Evolutionary conservation across 441 rosid species (phyloP).

Genomic region (Arabidopsis lyrata): DNA sequence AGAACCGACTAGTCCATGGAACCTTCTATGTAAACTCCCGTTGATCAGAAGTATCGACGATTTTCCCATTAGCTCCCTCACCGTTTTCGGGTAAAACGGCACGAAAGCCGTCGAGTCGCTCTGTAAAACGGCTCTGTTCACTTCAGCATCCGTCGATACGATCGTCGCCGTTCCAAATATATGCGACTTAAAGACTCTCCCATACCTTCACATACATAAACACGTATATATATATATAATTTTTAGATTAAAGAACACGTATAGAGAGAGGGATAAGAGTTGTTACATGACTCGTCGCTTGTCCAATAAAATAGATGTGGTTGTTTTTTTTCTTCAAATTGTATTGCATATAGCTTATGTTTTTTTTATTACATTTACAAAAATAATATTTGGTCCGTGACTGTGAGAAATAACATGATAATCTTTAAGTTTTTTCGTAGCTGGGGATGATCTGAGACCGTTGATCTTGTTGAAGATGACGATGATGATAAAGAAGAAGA

Average conservation of each 20-base stretch:
- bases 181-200: slow-evolving; percentile 97
- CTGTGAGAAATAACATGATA: slow-evolving; percentile 11
- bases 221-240: not conserved
- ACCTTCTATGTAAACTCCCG: slow-evolving; percentile 86
- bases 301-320: no score
- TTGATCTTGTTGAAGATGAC: slow-evolving; percentile 45
- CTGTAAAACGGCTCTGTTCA: slow-evolving; percentile 81
- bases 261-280: not conserved
- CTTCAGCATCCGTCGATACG: slow-evolving; percentile 93
- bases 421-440: slow-evolving; percentile 31
- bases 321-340: no score
- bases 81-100: slow-evolving; percentile 92
- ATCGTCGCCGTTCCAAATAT: slow-evolving; percentile 85
- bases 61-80: slow-evolving; percentile 94
- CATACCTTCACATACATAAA: slow-evolving; percentile 57
- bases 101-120: slow-evolving; percentile 84
- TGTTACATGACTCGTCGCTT: slow-evolving; percentile 78
- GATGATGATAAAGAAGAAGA: slow-evolving; percentile 46
- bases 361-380: no score
- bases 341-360: no score
- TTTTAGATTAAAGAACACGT: not conserved
- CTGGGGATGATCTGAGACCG: slow-evolving; percentile 39
- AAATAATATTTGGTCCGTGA: slow-evolving; percentile 41
- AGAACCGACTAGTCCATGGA: slow-evolving; percentile 86
- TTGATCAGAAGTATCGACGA: slow-evolving; percentile 85